Percentiles rank a stretch among this genome's conserved stretches.
These are phyloP conservation scores for Thermothelomyces thermophilus DNA, from an alignment of 2,329 filamentous ascomycete species.

Conservation along the genomic window DNA sequence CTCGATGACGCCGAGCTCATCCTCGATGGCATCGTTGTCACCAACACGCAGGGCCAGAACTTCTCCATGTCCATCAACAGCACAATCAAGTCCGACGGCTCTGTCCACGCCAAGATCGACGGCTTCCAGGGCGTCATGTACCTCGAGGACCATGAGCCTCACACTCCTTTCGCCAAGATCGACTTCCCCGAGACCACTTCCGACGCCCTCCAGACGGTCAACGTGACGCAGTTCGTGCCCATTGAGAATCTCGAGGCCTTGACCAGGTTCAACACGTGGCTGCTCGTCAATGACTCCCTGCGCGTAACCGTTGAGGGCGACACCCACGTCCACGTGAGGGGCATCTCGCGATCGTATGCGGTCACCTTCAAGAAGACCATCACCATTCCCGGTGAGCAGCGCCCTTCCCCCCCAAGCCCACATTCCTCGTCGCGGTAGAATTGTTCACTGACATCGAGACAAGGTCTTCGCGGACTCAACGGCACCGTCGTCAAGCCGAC, in stretches of 20 bases:
- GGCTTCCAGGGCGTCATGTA: slow-evolving; percentile 49
- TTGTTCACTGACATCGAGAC: slow-evolving; percentile 10
- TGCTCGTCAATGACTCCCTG: slow-evolving; percentile 45
- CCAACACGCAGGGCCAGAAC: slow-evolving; percentile 37
- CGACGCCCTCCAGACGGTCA: slow-evolving; percentile 44
- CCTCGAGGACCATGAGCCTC: slow-evolving; percentile 42
- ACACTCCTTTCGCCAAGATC: slow-evolving; percentile 45
- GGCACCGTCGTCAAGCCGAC: slow-evolving; percentile 48
- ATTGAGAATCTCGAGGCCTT: slow-evolving; percentile 45
- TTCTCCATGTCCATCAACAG: slow-evolving; percentile 51
- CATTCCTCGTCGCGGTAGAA: not conserved
- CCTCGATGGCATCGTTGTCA: slow-evolving; percentile 46
- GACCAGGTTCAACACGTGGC: slow-evolving; percentile 48
- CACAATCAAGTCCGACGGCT: slow-evolving; percentile 46
- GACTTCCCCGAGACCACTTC: slow-evolving; percentile 47
- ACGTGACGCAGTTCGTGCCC: slow-evolving; percentile 42
- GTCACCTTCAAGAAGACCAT: slow-evolving; percentile 53
- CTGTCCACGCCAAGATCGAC: slow-evolving; percentile 45
- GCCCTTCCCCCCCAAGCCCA: not conserved
- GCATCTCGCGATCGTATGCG: slow-evolving; percentile 41
- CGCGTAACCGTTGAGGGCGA: slow-evolving; percentile 46
- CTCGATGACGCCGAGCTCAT: slow-evolving; percentile 47
- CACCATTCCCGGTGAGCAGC: slow-evolving; percentile 34
- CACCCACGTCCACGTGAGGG: slow-evolving; percentile 45
- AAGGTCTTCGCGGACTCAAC: slow-evolving; percentile 47